Base-by-base conservation (phyloP, 306 rosid genomes). In the Lathyrus tuberosus region DNA sequence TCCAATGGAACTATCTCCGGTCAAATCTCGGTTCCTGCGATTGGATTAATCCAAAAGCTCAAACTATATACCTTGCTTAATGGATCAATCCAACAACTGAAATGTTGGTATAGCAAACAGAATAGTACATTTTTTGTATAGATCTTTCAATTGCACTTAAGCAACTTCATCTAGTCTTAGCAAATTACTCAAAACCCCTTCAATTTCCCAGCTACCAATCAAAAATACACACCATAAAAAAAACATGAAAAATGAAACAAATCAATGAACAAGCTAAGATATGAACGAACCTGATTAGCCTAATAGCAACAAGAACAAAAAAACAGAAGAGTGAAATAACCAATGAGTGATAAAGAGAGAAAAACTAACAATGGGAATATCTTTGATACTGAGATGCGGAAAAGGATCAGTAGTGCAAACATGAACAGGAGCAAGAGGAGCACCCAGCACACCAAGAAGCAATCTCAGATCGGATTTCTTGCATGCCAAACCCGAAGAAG, bases 331-430 rank as follows among this genome's bases (percentile, higher is more conserved):
- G 8, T 12, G 37, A 56, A 35, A 56, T 26, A 3, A 56, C 2
- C 17, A 16, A 52, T 8, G 60, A 37, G 31, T 24, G 16, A 68
- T 54, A 37, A 18, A 2, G 12, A 16, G 33, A 41, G 53, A 65
- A 60, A 57, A 13, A 78, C 97, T 88, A 67, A 94, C 98, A 83
- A 94, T 94, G 78, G 98, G 97, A 17, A 87, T 90, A 78, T 91
- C 98, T 82, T 94, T 94, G 82, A 94, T 94, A 84, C 97, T 87
- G 33, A 88, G 96, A 53, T 94, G 98, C 79, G 98, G 97, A 52
- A 86, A 80, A 5, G 91, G 91, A 60, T 94, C 97, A 11, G 85
- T 28, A 40, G 95, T 85, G 84, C 86, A 81, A 31, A 94, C 98
- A 80, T 91, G 98, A 58, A 94, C 88, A 24, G 98, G 98, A 1